Percentiles rank a stretch among this genome's conserved stretches.
These are phyloP conservation scores for Capsicum rhomboideum DNA, from an alignment of 257 asterid genomes.

Conservation along the genomic window DNA sequence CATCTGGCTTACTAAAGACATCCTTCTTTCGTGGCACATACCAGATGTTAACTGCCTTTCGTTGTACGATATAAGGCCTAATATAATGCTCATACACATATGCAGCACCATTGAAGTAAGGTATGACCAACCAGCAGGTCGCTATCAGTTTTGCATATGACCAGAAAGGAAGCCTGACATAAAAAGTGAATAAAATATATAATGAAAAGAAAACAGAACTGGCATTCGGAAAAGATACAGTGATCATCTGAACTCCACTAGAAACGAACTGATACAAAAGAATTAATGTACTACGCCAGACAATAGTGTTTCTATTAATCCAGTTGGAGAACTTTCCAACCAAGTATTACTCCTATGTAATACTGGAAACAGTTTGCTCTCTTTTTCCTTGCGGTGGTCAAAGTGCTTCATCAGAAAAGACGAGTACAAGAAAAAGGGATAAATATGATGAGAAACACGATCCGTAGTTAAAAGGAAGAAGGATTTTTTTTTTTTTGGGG, in stretches of 20 bases:
- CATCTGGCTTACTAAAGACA: conserved; percentile 54
- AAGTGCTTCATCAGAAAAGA: not conserved
- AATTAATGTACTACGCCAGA: not conserved
- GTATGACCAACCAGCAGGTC: conserved; percentile 96
- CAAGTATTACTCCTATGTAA: not conserved
- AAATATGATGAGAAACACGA: not conserved
- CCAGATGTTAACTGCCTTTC: conserved; percentile 64
- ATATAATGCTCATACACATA: conserved; percentile 76
- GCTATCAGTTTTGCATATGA: conserved; percentile 71
- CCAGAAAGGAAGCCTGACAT: conserved; percentile 93
- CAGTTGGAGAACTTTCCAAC: no score
- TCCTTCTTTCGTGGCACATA: conserved; percentile 68
- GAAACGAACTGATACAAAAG: not conserved
- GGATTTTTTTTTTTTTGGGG: no score
- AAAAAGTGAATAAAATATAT: not conserved
- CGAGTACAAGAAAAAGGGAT: not conserved
- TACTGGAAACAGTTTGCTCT: not conserved
- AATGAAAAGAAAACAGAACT: not conserved
- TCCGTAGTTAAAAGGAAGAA: not conserved
- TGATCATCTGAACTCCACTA: not conserved
- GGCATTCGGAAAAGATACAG: not conserved
- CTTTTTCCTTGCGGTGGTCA: not conserved
- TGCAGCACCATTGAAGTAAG: conserved; percentile 95
- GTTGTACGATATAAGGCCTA: conserved; percentile 69
- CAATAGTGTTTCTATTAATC: not conserved